Percentiles rank a stretch among this genome's conserved stretches.
Conservation (phyloP, 805 yeast genomes). For the Yueomyces sp. region DNA sequence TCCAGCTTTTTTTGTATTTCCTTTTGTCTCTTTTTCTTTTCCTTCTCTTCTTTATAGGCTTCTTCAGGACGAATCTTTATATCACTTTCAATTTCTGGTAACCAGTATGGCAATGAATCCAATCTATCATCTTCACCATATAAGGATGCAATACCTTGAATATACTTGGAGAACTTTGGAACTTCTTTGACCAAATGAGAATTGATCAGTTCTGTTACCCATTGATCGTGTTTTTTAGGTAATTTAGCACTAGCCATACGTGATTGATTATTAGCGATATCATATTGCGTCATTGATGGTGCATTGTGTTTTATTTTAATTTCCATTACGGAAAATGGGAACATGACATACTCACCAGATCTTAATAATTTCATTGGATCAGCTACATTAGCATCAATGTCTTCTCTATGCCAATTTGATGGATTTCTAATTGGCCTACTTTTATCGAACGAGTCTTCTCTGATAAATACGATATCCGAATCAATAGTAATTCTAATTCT, state of each 20-base stretch:
- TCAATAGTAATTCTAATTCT: conserved; percentile 83
- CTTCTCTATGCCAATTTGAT: conserved; percentile 79
- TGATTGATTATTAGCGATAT: conserved; percentile 11
- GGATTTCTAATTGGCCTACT: conserved; percentile 87
- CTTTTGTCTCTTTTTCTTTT: conserved; percentile 35
- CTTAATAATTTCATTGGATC: conserved; percentile 63
- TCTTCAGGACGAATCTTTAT: conserved; percentile 67
- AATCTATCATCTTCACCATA: conserved; percentile 74
- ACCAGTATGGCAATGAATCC: conserved; percentile 89
- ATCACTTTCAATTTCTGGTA: conserved; percentile 75
- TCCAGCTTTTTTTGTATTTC: conserved; percentile 24
- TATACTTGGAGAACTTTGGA: conserved; percentile 83
- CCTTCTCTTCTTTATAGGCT: conserved; percentile 55
- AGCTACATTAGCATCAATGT: conserved; percentile 64
- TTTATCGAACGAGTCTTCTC: conserved; percentile 81
- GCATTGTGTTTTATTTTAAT: conserved; percentile 46
- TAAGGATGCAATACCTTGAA: conserved; percentile 83
- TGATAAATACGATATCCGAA: conserved; percentile 71
- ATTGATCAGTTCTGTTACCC: conserved; percentile 80
- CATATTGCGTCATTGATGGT: conserved; percentile 18
- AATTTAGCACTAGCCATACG: conserved; percentile 18
- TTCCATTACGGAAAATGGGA: conserved; percentile 84
- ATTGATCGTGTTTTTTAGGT: conserved; percentile 41
- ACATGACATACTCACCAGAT: conserved; percentile 72
- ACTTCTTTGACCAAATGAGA: conserved; percentile 84